phyloP scores from a whole-genome alignment of 1,284 basidiomycete genomes.

The Ustilago vetiveriae region DNA sequence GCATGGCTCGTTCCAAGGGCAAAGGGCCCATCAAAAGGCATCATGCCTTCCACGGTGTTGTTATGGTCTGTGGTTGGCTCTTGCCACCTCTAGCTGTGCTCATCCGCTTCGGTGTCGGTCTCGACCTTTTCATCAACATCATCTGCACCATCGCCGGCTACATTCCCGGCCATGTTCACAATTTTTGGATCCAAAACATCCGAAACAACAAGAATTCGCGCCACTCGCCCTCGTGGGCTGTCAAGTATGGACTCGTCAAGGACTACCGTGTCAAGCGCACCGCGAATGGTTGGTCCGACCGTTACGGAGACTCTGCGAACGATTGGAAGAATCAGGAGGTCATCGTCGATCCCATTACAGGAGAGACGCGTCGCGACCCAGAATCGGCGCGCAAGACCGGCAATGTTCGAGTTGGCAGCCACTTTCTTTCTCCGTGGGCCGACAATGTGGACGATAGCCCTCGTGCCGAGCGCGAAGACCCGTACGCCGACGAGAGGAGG shows the following conservation, averaged over 20 bases:
- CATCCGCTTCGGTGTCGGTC: conserved; percentile 89
- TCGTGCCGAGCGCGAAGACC: conserved; percentile 48
- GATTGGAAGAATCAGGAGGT: conserved; percentile 43
- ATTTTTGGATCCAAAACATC: conserved; percentile 91
- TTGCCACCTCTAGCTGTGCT: conserved; percentile 76
- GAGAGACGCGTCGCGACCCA: conserved; percentile 44
- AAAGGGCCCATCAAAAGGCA: conserved; percentile 69
- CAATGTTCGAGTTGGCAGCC: conserved; percentile 35
- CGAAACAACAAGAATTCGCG: conserved; percentile 91
- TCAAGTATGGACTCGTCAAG: conserved; percentile 67
- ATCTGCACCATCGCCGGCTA: conserved; percentile 84
- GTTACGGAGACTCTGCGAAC: conserved; percentile 39
- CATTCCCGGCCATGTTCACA: conserved; percentile 75
- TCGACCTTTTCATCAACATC: conserved; percentile 91
- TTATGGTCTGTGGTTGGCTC: conserved; percentile 68
- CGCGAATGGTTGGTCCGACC: conserved; percentile 49
- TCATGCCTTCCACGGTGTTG: conserved; percentile 82
- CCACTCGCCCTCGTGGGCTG: conserved; percentile 93
- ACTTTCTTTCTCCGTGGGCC: conserved; percentile 45
- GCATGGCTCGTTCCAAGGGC: conserved; percentile 18
- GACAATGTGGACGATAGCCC: conserved; percentile 50
- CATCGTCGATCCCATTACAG: conserved; percentile 51
- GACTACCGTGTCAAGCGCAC: conserved; percentile 51
- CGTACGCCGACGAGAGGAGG: conserved; percentile 43
- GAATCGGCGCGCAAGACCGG: conserved; percentile 31